Conservation (phyloP, 2,329 filamentous ascomycete species). For the Purpureocillium takamizusanense region DNA sequence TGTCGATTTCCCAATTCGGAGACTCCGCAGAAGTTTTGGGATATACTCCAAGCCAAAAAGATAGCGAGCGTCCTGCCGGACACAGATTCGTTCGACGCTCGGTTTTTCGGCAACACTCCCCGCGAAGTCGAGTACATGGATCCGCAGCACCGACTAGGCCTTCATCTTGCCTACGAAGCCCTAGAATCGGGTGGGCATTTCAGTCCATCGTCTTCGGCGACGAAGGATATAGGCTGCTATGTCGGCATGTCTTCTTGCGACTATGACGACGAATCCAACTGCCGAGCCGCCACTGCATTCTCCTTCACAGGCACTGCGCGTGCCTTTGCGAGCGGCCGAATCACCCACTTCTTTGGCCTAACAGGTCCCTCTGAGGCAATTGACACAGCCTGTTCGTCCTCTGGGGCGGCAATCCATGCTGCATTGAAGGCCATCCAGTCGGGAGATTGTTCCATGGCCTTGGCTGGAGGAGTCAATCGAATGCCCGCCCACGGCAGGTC, state of each 20-base stretch:
- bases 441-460: slow-evolving; percentile 20
- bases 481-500: slow-evolving; percentile 19
- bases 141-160: slow-evolving; percentile 21
- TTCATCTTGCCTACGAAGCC: slow-evolving; percentile 26
- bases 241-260: slow-evolving; percentile 13
- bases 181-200: slow-evolving; percentile 12
- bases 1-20: slow-evolving; percentile 12
- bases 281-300: slow-evolving; percentile 20
- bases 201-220: not conserved
- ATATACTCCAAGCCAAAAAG: slow-evolving; percentile 8
- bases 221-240: slow-evolving; percentile 14
- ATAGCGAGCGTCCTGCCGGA: slow-evolving; percentile 12
- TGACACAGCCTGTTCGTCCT: slow-evolving; percentile 28
- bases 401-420: slow-evolving; percentile 22
- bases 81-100: slow-evolving; percentile 11
- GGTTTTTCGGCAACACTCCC: slow-evolving; percentile 18
- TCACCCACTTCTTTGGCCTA: slow-evolving; percentile 26
- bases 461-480: slow-evolving; percentile 28
- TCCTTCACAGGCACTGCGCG: slow-evolving; percentile 20
- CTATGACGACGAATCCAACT: slow-evolving; percentile 14
- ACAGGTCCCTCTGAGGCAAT: slow-evolving; percentile 21
- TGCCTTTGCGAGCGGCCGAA: slow-evolving; percentile 20
- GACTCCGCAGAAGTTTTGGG: slow-evolving; percentile 13
- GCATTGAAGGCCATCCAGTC: slow-evolving; percentile 17
- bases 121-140: slow-evolving; percentile 20